A percentile compares a stretch with the other conserved stretches of the same genome.
Conservation (phyloP, 129 eudicot species). For the Flaveria linearis region DNA sequence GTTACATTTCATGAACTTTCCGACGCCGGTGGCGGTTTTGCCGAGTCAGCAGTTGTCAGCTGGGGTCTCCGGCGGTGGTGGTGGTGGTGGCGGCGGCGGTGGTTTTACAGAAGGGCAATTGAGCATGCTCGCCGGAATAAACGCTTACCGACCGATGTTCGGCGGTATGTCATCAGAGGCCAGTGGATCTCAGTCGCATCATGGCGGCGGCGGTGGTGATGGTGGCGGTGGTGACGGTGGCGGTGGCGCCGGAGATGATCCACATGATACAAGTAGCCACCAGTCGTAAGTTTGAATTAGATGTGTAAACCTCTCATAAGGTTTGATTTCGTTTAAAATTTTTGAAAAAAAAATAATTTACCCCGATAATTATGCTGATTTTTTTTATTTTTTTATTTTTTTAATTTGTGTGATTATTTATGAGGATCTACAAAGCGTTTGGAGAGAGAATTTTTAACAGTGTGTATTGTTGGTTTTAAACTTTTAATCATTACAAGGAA, state of each 20-base stretch:
- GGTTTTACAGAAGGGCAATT: conserved; percentile 67
- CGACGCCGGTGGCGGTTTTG: conserved; percentile 71
- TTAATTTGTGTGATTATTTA: conserved; percentile 45
- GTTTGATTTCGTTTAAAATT: conserved; percentile 52
- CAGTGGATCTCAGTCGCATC: conserved; percentile 62
- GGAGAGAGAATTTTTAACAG: conserved; percentile 46
- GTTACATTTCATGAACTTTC: conserved; percentile 92
- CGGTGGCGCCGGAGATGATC: conserved; percentile 43
- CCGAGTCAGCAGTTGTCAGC: conserved; percentile 58
- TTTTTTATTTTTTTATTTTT: neutral
- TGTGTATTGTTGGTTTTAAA: conserved; percentile 40
- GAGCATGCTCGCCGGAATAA: conserved; percentile 72
- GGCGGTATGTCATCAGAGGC: conserved; percentile 56
- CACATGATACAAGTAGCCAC: conserved; percentile 64
- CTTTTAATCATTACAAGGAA: conserved; percentile 30
- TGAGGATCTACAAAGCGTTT: conserved; percentile 38
- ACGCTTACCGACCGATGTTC: conserved; percentile 46
- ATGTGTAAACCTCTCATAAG: conserved; percentile 67
- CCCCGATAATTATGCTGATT: conserved; percentile 37
- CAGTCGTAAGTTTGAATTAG: conserved; percentile 45
- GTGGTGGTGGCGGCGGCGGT: conserved; percentile 29
- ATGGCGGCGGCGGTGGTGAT: conserved; percentile 40
- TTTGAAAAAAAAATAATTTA: conserved; percentile 26
- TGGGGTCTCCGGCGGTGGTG: conserved; percentile 29
- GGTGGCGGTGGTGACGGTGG: conserved; percentile 27